Base-by-base conservation (phyloP, 106 monocot species). In the Allium cepa region DNA sequence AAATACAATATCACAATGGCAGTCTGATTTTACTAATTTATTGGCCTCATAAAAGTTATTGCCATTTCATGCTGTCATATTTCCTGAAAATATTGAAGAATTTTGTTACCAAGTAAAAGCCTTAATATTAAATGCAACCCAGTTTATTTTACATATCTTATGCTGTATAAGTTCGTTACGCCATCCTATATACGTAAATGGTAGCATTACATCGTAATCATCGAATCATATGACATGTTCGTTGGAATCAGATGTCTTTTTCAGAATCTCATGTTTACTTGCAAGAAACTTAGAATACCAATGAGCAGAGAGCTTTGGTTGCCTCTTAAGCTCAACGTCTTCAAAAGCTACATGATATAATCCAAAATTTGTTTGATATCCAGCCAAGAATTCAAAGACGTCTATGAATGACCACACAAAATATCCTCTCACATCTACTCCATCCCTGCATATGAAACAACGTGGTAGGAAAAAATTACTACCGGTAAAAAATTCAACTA, bases 361-460 rank as follows among this genome's bases (percentile, higher is more conserved):
- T 10, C 82, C 82, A 26, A 61, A 75, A 9, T 46, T 58, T 7
- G 55, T 7, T 63, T 36, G 11, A 55, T 75, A 75, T 27, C 82
- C 82, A 45, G 22, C 8, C 10, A 64, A 12, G 8, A 78, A 36
- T 67, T 78, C 82, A 57, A 75, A 78, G 2, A 71, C 46, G 72
- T 83, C 82, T 48, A 83, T 9, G 28, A 83, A 78, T 8, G 82
- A 78, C 82, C 82, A 83, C 9, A 64, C 49, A 47, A 78, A 78
- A 22, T 83, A 83, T n/a, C 82, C 78, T 68, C 56, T 75, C 7
- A 55, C 11, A 57, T 78, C 77, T 57, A 78, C 71, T 10, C 82
- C 82, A 57, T 75, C 74, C 67, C 82, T 83, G 77, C 14, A 71
- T 65, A 73, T 9, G 15, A 63, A 50, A 14, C 57, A 57, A 7